These are phyloP conservation scores for Apiotrichum domesticum DNA, from an alignment of 1,284 basidiomycete species.

Conservation along the genomic window DNA sequence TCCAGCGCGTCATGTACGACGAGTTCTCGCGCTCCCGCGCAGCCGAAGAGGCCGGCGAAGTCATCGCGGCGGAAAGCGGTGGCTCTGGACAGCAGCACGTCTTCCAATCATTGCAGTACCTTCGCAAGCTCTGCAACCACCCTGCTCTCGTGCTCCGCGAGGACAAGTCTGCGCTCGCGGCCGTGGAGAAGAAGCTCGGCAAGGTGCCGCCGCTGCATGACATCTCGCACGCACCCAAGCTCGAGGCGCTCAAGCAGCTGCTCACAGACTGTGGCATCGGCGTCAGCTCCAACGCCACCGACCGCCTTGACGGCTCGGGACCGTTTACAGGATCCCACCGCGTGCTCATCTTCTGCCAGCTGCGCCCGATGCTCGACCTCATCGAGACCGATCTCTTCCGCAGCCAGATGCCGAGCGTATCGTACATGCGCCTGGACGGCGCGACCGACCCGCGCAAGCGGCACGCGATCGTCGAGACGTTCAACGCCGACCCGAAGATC, in stretches of 20 bases:
- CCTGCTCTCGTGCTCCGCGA: constrained; percentile 80
- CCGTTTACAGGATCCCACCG: constrained; percentile 56
- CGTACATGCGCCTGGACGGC: constrained; percentile 97
- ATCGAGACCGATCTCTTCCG: constrained; percentile 93
- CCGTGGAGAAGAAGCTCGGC: constrained; percentile 58
- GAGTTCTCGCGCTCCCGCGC: constrained; percentile 81
- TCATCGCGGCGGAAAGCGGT: constrained; percentile 49
- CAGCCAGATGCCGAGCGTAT: constrained; percentile 84
- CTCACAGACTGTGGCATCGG: constrained; percentile 85
- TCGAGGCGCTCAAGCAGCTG: constrained; percentile 87
- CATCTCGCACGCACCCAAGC: constrained; percentile 87
- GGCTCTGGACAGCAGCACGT: constrained; percentile 68
- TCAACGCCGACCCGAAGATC: constrained; percentile 96
- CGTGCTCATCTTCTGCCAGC: constrained; percentile 97
- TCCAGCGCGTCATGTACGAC: constrained; percentile 91
- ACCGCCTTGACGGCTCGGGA: constrained; percentile 64
- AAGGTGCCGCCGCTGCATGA: constrained; percentile 55
- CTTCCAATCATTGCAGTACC: constrained; percentile 94
- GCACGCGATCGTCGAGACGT: constrained; percentile 93
- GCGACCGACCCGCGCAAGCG: constrained; percentile 81
- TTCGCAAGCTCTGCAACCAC: constrained; percentile 97
- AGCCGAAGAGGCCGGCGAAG: constrained; percentile 59
- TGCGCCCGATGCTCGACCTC: constrained; percentile 98
- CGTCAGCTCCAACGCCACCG: constrained; percentile 33
- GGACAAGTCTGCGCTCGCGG: constrained; percentile 56